Evolutionary conservation across 768 basidiomycete species (phyloP), one percentile per base, ranked within the genome.

Genomic region (Fistulinella prunicolor): DNA sequence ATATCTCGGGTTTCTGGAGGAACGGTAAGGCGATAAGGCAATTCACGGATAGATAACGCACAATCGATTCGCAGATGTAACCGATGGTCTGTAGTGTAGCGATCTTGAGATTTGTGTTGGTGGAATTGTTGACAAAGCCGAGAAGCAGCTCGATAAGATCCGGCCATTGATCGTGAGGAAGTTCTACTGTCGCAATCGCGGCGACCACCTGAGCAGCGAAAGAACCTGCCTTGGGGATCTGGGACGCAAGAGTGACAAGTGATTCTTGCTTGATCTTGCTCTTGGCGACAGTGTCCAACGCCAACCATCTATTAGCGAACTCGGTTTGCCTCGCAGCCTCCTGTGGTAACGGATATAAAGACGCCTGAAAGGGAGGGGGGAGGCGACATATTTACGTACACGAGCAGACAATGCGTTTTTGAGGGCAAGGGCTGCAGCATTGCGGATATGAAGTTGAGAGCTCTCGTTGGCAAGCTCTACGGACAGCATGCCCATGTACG

Each of bases 61-160:
- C 94, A 73, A 96, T 90, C 47, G 82, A 77, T 72, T 99, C 96
- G 74, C 96, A 99, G 69, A 97, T 94, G 70, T 85, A 97, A 38
- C 96, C 96, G 71, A 99, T 92, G 17, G 94, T 83, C 70, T 96
- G 92, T 12, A 98, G 76, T 9, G 94, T 94, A 3, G 93, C 81
- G 52, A 96, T 87, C 63, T 79, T 82, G 56, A 94, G 73, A 57
- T 83, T 87, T 10, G 81, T 73, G 63, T 89, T 91, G 34, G 73
- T 53, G 40, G 76, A 75, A 57, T 83, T 82, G 69, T 89, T 90
- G 49, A 95, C 83, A 61, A 94, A 93, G 45, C 86, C 85, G 34
- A 99, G 77, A 19, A 99, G 76, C 43, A 85, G 76, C 61, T 88
- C 87, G 67, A 99, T 89, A 49, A 99, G 77, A 56, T 95, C 86